Percentiles rank a stretch among this genome's conserved stretches.
These are phyloP conservation scores for Lepidium africanum DNA, from an alignment of 345 rosid species.

Conservation along the genomic window DNA sequence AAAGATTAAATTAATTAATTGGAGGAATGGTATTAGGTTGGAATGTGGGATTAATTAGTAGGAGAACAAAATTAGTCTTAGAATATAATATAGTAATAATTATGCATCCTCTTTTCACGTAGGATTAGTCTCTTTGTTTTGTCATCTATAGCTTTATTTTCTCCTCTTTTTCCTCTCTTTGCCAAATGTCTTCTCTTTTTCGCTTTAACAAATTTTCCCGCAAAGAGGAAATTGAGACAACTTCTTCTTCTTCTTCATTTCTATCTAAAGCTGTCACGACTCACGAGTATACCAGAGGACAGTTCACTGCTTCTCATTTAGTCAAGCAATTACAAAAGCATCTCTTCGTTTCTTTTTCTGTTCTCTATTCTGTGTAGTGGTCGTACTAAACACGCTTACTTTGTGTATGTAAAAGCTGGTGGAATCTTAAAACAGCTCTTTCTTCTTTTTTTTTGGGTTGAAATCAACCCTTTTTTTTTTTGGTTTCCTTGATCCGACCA, in stretches of 20 bases:
- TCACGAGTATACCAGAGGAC: not conserved
- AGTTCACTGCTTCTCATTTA: not conserved
- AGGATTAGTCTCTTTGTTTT: slow-evolving; percentile 9
- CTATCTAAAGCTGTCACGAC: not conserved
- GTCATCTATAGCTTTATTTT: slow-evolving; percentile 6
- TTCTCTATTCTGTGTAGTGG: not conserved
- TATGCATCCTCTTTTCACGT: slow-evolving; percentile 18
- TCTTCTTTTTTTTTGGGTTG: not conserved
- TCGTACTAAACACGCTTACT: slow-evolving; percentile 31
- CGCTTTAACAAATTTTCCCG: slow-evolving; percentile 6
- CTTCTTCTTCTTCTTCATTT: not conserved
- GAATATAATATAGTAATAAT: not conserved
- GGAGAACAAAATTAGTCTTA: not conserved
- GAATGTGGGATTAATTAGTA: not conserved
- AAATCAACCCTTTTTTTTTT: not conserved
- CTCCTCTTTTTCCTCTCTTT: not conserved
- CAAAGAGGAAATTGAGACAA: slow-evolving; percentile 7
- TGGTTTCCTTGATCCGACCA: slow-evolving; percentile 18
- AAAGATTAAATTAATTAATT: not conserved
- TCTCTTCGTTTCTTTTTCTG: not conserved
- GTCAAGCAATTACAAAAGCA: not conserved
- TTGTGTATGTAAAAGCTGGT: slow-evolving; percentile 12
- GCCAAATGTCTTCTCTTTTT: slow-evolving; percentile 4
- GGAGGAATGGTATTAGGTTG: not conserved
- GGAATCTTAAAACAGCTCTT: slow-evolving; percentile 13